phyloP scores from a whole-genome alignment of 164 flowering plant species.

The Vitis vinifera region ASM3070453v1 NC_081822.1:35451501-35452000 shows the following conservation, averaged over 20 bases:
- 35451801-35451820: constrained; percentile 99
- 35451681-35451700: too few species aligned
- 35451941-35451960: neutral
- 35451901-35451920: constrained; percentile 62
- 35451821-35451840: constrained; percentile 99
- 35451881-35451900: constrained; percentile 92
- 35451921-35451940: neutral
- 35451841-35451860: constrained; percentile 95
- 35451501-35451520: neutral
- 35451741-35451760: neutral
- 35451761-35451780: constrained; percentile 17
- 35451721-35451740: neutral
- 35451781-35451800: constrained; percentile 96
- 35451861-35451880: constrained; percentile 83
- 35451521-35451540: too few species aligned
- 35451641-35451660: neutral
- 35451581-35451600: too few species aligned
- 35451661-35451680: too few species aligned
- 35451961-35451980: neutral
- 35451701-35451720: neutral
- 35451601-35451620: neutral
- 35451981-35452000: neutral
- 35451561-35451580: too few species aligned
- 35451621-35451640: neutral
- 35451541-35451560: too few species aligned